Base-by-base conservation (phyloP, 1,284 basidiomycete genomes). In the Tylopilus sp. region DNA sequence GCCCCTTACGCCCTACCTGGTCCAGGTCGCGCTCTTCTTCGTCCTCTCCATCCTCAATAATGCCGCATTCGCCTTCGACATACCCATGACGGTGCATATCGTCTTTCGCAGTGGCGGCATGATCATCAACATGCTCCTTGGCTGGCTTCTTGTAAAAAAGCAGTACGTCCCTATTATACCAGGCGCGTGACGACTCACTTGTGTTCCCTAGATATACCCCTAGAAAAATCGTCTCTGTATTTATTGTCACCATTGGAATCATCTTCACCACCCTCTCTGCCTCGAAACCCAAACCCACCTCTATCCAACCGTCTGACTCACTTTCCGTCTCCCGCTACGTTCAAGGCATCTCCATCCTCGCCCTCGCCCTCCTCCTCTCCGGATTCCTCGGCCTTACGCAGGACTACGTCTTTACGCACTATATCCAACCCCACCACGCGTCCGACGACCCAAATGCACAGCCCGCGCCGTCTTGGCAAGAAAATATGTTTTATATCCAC, bases 21-120 rank as follows among this genome's bases (percentile, higher is more conserved):
- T 92, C 1, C 96, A 98, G 80, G 96, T 98, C 55, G 83, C 85
- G 2, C 83, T 98, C 52, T 97, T 97, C 80, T 91, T 94, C 67
- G 78, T 86, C 10, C 87, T 96, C 63, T 95, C 93, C n/a, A 76
- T 91, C 62, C 82, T 98, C 72, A 98, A 98, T 81, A 98, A 98
- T 80, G 89, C 88, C 32, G 96, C 95, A 1, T 98, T 98, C 76
- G 93, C 89, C 6, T 96, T 89, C 73, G 80, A 87, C 65, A 93
- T 98, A 64, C 96, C 96, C 19, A 95, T 98, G 89, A 83, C 94
- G 0, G 92, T 98, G 2, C 96, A 98, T 78, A 98, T 98, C 77
- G 94, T 98, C 64, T 98, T 98, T 75, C 86, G 96, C 47, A 95
- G 94, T 71, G 96, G 94, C 2, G 96, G 96, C n/a, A 80, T 95